phyloP scores from a whole-genome alignment of 768 basidiomycete genomes.

The Boletus reticuloceps region DNA sequence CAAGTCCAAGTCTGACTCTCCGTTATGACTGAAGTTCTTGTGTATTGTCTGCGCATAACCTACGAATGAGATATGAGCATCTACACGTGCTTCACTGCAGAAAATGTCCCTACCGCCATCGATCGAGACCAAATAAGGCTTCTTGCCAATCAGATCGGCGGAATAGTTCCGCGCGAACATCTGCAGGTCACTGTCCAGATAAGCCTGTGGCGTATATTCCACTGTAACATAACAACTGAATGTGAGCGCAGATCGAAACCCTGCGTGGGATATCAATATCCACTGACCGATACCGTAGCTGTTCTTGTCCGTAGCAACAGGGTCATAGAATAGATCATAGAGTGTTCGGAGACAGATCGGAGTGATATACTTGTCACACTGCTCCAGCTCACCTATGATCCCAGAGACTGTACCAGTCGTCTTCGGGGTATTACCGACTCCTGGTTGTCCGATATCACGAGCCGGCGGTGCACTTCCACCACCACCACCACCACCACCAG shows the following conservation, averaged over 20 bases:
- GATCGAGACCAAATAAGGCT: constrained; percentile 32
- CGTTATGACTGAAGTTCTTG: constrained; percentile 12
- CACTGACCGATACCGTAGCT: constrained; percentile 34
- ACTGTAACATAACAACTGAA: constrained; percentile 12
- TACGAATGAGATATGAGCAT: constrained; percentile 1
- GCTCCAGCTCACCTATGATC: constrained; percentile 10
- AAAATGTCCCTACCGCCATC: constrained; percentile 31
- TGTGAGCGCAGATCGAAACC: not conserved
- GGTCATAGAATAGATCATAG: constrained; percentile 26
- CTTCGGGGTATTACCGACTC: constrained; percentile 14
- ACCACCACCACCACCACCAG: constrained; percentile 1
- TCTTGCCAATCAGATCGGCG: constrained; percentile 19
- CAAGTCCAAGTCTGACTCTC: constrained; percentile 32
- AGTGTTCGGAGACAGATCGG: constrained; percentile 29
- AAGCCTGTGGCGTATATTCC: constrained; percentile 36
- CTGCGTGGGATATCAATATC: not conserved
- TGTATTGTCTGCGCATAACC: constrained; percentile 25
- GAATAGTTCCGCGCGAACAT: constrained; percentile 30
- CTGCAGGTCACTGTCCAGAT: constrained; percentile 28
- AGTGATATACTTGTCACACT: constrained; percentile 30
- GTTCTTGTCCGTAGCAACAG: constrained; percentile 25
- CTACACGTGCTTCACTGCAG: not conserved
- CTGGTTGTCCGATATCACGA: constrained; percentile 16
- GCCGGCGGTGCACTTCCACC: not conserved
- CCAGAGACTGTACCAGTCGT: constrained; percentile 8